phyloP scores from a whole-genome alignment of 345 rosid species.

The Barbarea vulgaris region DNA sequence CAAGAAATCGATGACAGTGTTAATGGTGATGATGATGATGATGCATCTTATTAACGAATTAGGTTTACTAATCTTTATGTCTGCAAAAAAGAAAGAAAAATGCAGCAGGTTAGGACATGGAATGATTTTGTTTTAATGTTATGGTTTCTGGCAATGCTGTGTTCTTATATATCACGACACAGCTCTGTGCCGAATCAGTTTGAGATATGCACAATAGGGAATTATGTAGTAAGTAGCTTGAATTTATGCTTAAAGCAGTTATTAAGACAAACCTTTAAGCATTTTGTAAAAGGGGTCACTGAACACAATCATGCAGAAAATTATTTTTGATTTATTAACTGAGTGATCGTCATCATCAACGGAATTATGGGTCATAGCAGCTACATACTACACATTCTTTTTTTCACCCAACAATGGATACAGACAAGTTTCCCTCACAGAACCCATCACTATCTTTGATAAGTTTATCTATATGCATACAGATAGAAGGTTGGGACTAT shows the following conservation, averaged over 20 bases:
- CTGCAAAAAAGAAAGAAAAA: not conserved
- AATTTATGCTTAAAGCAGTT: not conserved
- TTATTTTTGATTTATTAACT: slow-evolving; percentile 3
- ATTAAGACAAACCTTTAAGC: not conserved
- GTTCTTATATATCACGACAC: slow-evolving; percentile 17
- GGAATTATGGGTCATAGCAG: slow-evolving; percentile 12
- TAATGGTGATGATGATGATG: slow-evolving; percentile 56
- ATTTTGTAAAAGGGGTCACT: not conserved
- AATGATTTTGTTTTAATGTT: slow-evolving; percentile 2
- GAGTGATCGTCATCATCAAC: slow-evolving; percentile 3
- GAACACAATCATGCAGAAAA: not conserved
- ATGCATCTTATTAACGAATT: slow-evolving; percentile 26
- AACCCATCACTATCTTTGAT: slow-evolving; percentile 6
- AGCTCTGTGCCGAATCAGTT: not conserved
- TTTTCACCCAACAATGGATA: slow-evolving; percentile 14
- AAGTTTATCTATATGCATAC: slow-evolving; percentile 20
- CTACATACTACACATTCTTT: slow-evolving; percentile 26
- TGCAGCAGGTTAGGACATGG: slow-evolving; percentile 2
- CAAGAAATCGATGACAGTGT: slow-evolving; percentile 56
- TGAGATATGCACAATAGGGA: slow-evolving; percentile 13
- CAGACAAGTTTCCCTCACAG: slow-evolving; percentile 2
- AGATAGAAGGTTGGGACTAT: slow-evolving; percentile 6
- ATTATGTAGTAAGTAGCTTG: slow-evolving; percentile 16
- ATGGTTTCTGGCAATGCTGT: slow-evolving; percentile 18
- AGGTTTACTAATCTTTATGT: slow-evolving; percentile 8